phyloP scores from a whole-genome alignment of 768 basidiomycete species.

The Mycena rebaudengoi region DNA sequence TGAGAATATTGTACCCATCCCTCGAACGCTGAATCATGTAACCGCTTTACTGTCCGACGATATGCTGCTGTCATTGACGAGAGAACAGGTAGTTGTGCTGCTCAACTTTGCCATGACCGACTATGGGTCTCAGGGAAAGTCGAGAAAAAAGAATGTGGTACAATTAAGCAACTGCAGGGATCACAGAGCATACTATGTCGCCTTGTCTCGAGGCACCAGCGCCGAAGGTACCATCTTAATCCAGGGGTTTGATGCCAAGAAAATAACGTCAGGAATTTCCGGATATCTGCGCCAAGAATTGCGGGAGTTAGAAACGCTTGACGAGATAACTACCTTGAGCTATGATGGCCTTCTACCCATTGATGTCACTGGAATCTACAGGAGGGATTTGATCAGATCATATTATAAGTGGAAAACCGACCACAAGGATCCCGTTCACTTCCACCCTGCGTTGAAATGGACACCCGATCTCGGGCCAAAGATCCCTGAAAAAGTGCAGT shows the following conservation, averaged over 20 bases:
- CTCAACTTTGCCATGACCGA: neutral
- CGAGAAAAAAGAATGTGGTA: neutral
- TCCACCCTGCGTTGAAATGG: too few species aligned
- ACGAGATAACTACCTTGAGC: constrained; percentile 41
- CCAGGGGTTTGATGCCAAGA: constrained; percentile 33
- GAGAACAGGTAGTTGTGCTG: neutral
- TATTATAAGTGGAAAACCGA: too few species aligned
- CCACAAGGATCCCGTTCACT: too few species aligned
- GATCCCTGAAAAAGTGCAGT: too few species aligned
- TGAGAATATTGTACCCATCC: constrained; percentile 41
- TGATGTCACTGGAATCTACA: constrained; percentile 16
- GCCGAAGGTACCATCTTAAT: constrained; percentile 35
- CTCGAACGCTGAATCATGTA: neutral
- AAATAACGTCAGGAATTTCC: constrained; percentile 34
- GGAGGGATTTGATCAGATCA: too few species aligned
- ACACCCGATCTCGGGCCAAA: too few species aligned
- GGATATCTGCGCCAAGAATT: constrained; percentile 44
- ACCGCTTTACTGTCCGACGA: constrained; percentile 10
- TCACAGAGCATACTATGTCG: constrained; percentile 42
- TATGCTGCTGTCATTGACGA: neutral
- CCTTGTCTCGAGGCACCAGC: constrained; percentile 35
- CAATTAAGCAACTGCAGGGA: constrained; percentile 29
- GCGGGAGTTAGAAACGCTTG: constrained; percentile 42
- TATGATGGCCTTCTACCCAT: constrained; percentile 29
- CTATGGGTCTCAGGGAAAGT: neutral